These are phyloP conservation scores for Chaetomiaceae sp. DNA, from an alignment of 2,329 filamentous ascomycete species.

Conservation along the genomic window DNA sequence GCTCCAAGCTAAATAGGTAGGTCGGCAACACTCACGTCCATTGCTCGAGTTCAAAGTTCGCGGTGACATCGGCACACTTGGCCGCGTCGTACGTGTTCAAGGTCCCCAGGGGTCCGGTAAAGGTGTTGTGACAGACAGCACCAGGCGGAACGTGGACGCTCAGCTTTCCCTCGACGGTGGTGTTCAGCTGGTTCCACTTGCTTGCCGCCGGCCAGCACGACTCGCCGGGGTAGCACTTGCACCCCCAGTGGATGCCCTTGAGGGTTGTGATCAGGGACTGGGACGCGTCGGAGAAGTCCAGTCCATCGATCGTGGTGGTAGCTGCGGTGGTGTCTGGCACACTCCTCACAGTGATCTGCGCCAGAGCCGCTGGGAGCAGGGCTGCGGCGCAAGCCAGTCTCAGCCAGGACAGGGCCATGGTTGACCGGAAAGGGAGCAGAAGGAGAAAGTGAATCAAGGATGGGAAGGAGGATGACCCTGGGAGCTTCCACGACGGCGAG, in stretches of 20 bases:
- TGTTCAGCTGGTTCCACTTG: slow-evolving; percentile 30
- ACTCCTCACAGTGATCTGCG: slow-evolving; percentile 1
- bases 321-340: neutral
- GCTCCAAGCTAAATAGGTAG: neutral
- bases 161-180: slow-evolving; percentile 33
- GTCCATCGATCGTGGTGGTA: neutral
- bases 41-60: slow-evolving; percentile 31
- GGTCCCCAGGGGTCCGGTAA: slow-evolving; percentile 33
- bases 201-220: slow-evolving; percentile 22
- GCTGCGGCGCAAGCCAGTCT: neutral
- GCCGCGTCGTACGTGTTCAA: slow-evolving; percentile 34
- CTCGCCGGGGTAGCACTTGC: slow-evolving; percentile 26
- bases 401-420: neutral
- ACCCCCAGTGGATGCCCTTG: slow-evolving; percentile 21
- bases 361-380: neutral
- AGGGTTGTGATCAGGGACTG: neutral
- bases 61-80: slow-evolving; percentile 29
- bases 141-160: slow-evolving; percentile 29
- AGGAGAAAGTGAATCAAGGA: neutral
- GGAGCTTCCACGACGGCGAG: too few relatives aligned
- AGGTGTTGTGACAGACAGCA: slow-evolving; percentile 33
- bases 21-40: slow-evolving; percentile 33
- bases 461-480: neutral
- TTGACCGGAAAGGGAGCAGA: neutral
- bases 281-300: slow-evolving; percentile 20